These are phyloP conservation scores for Aristolochia contorta DNA, from an alignment of 164 flowering plant species.

Conservation along the genomic window DNA sequence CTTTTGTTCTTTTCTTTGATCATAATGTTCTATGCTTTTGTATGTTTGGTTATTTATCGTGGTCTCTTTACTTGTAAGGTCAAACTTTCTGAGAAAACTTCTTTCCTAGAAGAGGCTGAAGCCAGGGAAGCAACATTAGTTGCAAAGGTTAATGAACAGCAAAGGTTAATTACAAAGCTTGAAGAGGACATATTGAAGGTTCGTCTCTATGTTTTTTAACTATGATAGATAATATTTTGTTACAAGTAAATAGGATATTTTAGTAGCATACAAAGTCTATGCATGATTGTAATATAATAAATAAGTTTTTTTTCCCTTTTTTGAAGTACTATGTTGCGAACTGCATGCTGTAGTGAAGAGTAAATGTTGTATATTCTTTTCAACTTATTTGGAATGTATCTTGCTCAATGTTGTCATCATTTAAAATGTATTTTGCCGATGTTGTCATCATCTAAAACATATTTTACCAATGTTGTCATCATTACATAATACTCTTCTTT, in stretches of 20 bases:
- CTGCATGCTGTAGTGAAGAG: too few species aligned
- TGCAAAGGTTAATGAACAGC: slow-evolving; percentile 73
- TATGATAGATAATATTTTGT: neutral
- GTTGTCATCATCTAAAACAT: too few species aligned
- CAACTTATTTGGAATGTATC: too few species aligned
- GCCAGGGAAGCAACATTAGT: slow-evolving; percentile 49
- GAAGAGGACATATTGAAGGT: slow-evolving; percentile 99
- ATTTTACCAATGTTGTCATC: too few species aligned
- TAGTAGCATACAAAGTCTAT: neutral
- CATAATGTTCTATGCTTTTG: neutral
- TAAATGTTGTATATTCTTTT: too few species aligned
- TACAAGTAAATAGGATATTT: neutral
- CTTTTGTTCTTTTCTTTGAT: neutral
- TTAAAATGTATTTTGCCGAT: too few species aligned
- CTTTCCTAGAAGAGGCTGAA: slow-evolving; percentile 74
- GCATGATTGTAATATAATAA: too few species aligned
- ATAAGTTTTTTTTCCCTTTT: too few species aligned
- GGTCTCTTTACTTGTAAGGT: slow-evolving; percentile 34
- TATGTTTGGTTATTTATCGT: neutral
- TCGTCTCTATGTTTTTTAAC: slow-evolving; percentile 2
- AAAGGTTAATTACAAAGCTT: slow-evolving; percentile 75
- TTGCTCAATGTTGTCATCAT: too few species aligned
- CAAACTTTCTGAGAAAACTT: slow-evolving; percentile 72
- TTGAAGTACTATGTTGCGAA: too few species aligned
- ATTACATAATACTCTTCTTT: too few species aligned